A percentile compares a stretch with the other conserved stretches of the same genome.
Conservation (phyloP, 2,329 filamentous ascomycete genomes). For the Cytospora mali region DNA sequence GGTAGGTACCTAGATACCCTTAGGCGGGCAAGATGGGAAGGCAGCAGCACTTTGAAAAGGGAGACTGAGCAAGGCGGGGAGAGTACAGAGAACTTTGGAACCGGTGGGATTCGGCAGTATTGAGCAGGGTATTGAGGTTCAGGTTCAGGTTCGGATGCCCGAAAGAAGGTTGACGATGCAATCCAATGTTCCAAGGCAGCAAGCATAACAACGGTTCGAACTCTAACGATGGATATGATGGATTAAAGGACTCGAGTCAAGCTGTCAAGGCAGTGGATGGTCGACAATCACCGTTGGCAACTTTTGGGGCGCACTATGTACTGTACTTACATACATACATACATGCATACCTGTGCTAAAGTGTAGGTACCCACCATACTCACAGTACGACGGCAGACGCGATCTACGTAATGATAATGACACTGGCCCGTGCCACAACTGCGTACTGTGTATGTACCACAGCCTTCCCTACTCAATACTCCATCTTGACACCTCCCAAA, state of each 20-base stretch:
- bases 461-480: too few species aligned
- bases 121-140: background rate
- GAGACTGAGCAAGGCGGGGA: too few species aligned
- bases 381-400: background rate
- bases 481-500: background rate
- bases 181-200: background rate
- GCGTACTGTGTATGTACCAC: background rate
- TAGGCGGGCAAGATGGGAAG: too few species aligned
- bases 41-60: background rate
- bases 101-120: too few species aligned
- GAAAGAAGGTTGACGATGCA: background rate
- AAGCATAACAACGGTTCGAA: background rate
- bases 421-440: background rate
- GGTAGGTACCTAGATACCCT: too few species aligned
- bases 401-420: background rate
- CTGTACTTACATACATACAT: background rate
- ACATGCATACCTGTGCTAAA: too few species aligned
- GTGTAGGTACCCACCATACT: too few species aligned
- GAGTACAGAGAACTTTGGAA: too few species aligned
- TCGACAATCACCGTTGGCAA: slow-evolving; percentile 7
- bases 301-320: background rate
- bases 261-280: slow-evolving; percentile 12
- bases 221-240: background rate
- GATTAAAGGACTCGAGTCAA: background rate
- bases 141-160: background rate